Evolutionary conservation across 768 basidiomycete species (phyloP), one percentile per base, ranked within the genome.

Genomic region (Auriscalpium microsporum): DNA sequence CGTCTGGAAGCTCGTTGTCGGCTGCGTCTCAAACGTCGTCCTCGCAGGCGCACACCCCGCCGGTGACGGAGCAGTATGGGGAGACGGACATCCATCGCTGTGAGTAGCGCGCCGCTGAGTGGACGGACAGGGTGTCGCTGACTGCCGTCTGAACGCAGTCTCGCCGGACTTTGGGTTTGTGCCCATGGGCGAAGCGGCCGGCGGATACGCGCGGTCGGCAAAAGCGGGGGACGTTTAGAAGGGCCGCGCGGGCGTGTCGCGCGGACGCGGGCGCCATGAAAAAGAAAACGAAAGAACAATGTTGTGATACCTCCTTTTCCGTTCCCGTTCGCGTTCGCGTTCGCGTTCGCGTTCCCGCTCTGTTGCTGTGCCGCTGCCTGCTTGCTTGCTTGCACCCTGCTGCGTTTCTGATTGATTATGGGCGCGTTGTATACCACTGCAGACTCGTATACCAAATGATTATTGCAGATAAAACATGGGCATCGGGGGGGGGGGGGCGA

Each of bases 101-200:
- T 90, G 74, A 84, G 88, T 86, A 28, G 28, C 28, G 28, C 28
- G 28, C 23, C 23, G 23, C 28, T 28, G 28, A 28, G 28, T 28
- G 28, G 28, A 28, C 46, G 56, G 49, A 51, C 46, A 42, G 51
- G 37, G 5, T 48, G 62, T 60, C 53, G 60, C 62, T 52, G 55
- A 56, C 45, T 52, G 23, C 36, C 47, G 40, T 75, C 76, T 75
- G 78, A 72, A 79, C 66, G 57, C 72, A 85, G 87, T 85, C 79
- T 86, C 87, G 65, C 87, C 87, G 71, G 87, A 89, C 77, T 89
- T 87, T 75, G 88, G 85, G 58, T 90, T 82, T 73, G 86, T 89
- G 65, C 76, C 79, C 64, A 85, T 89, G 85, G 87, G 83, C 70
- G 87, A 87, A 68, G 84, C 88, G 65, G 50, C 52, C 45, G 49